A percentile compares a stretch with the other conserved stretches of the same genome.
phyloP scores from a whole-genome alignment of 768 basidiomycete genomes.

The Porphyrellus cyaneotinctus region DNA sequence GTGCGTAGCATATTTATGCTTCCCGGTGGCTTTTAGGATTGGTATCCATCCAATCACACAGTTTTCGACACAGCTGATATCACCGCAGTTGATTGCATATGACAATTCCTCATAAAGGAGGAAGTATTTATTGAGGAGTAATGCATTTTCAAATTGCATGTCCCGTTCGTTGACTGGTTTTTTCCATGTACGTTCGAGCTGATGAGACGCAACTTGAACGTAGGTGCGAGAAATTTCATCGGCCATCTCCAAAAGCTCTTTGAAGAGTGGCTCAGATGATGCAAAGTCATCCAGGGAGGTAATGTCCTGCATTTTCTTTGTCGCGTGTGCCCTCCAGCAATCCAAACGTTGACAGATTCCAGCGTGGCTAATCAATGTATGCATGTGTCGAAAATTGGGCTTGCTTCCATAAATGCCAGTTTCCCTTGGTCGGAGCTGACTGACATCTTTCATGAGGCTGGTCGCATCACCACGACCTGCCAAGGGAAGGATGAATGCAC shows the following conservation, averaged over 20 bases:
- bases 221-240: neutral
- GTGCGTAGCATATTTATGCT: no score
- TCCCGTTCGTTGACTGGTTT: neutral
- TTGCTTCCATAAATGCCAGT: slow-evolving; percentile 30
- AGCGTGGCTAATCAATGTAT: slow-evolving; percentile 32
- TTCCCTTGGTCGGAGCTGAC: slow-evolving; percentile 17
- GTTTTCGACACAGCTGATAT: neutral
- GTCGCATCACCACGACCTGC: slow-evolving; percentile 2
- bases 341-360: slow-evolving; percentile 15
- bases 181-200: neutral
- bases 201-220: neutral
- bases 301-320: neutral
- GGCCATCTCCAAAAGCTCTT: neutral
- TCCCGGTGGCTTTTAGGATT: neutral
- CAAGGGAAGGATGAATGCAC: slow-evolving; percentile 3
- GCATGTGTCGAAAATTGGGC: slow-evolving; percentile 35
- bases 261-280: neutral
- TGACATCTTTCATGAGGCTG: slow-evolving; percentile 20
- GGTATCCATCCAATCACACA: neutral
- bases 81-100: neutral
- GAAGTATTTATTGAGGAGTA: neutral
- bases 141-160: neutral
- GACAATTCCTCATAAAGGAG: neutral
- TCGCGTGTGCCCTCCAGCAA: neutral
- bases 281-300: neutral